phyloP scores from a whole-genome alignment of 148 eudicot species.

The Fagopyrum tataricum region DNA sequence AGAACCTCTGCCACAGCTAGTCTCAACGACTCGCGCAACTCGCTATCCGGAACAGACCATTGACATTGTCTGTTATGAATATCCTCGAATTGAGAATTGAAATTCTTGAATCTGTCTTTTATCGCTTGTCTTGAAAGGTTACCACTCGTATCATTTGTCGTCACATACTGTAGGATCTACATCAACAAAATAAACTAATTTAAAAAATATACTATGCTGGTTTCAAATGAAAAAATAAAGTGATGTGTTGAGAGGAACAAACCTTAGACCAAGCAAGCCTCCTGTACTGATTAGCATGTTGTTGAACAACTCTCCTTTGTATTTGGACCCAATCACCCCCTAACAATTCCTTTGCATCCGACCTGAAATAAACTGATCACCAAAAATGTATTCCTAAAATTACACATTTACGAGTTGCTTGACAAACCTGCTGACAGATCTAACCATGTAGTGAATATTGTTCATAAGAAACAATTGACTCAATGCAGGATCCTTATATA shows the following conservation, averaged over 20 bases:
- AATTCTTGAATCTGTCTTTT: conserved; percentile 78
- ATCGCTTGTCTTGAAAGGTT: conserved; percentile 55
- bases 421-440: conserved; percentile 86
- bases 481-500: conserved; percentile 77
- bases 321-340: conserved; percentile 99
- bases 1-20: conserved; percentile 96
- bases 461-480: conserved; percentile 93
- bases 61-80: conserved; percentile 91
- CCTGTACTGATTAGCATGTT: conserved; percentile 96
- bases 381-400: neutral
- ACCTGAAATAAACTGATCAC: conserved; percentile 30
- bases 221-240: no score
- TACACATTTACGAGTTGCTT: neutral
- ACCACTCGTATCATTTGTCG: conserved; percentile 32
- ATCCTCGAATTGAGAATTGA: conserved; percentile 86
- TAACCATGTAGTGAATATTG: conserved; percentile 90
- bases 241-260: no score
- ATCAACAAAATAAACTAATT: conserved; percentile 1
- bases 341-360: conserved; percentile 89
- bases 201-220: no score
- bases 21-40: conserved; percentile 86
- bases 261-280: conserved; percentile 97
- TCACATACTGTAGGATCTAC: conserved; percentile 78
- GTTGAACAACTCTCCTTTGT: conserved; percentile 92
- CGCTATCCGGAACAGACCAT: conserved; percentile 97